Evolutionary conservation across 2,329 filamentous ascomycete species (phyloP).

Genomic region (Clonostachys rosea): DNA sequence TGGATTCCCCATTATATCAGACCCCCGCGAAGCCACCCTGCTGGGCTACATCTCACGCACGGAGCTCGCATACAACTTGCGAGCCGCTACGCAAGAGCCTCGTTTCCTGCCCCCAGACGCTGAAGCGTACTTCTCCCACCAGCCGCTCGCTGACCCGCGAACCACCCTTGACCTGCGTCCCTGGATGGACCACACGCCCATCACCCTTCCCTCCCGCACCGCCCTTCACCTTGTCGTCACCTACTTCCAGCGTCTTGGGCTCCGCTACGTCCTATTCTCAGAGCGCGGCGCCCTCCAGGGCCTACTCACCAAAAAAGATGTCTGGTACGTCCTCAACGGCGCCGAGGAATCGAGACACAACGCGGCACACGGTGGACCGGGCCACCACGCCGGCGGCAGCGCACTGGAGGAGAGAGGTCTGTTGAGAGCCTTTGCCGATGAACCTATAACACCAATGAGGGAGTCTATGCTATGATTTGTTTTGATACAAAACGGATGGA

Average conservation of each 20-base stretch:
- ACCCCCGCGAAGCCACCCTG: constrained; percentile 70
- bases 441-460: constrained; percentile 10
- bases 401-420: constrained; percentile 3
- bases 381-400: neutral
- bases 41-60: constrained; percentile 92
- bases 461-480: neutral
- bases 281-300: constrained; percentile 80
- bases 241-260: constrained; percentile 91
- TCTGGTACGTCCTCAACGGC: constrained; percentile 88
- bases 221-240: constrained; percentile 80
- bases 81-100: constrained; percentile 45
- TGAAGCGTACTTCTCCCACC: constrained; percentile 80
- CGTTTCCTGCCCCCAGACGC: constrained; percentile 64
- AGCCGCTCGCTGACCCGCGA: constrained; percentile 72
- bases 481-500: too few relatives aligned
- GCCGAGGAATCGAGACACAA: constrained; percentile 56
- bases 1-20: constrained; percentile 86
- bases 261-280: constrained; percentile 85
- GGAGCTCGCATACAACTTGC: constrained; percentile 78
- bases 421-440: constrained; percentile 9
- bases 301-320: constrained; percentile 92
- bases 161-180: constrained; percentile 82
- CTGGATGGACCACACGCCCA: constrained; percentile 99
- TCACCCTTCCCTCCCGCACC: constrained; percentile 75
- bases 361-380: constrained; percentile 9